Evolutionary conservation across 129 eudicot species (phyloP).

Genomic region (Tagetes patula): DNA sequence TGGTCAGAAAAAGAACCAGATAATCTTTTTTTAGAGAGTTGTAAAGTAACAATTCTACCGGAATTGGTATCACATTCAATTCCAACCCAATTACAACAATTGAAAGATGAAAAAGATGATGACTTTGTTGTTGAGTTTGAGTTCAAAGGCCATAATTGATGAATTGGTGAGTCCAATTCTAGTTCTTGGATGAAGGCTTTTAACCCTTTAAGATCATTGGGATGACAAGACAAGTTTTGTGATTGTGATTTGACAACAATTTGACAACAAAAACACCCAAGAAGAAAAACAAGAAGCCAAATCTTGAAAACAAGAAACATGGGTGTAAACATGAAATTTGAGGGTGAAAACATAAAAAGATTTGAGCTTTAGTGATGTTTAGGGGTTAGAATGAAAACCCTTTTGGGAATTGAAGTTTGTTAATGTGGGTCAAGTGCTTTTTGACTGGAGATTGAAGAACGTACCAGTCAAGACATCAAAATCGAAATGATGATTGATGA

Average conservation of each 20-base stretch:
- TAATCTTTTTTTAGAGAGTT: constrained; percentile 40
- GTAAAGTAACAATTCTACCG: constrained; percentile 46
- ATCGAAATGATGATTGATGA: constrained; percentile 24
- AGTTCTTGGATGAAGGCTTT: constrained; percentile 28
- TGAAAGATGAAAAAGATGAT: constrained; percentile 21
- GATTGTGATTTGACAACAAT: constrained; percentile 35
- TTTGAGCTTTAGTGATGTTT: background rate
- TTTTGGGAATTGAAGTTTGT: constrained; percentile 18
- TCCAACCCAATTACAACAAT: constrained; percentile 67
- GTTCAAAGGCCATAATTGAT: constrained; percentile 26
- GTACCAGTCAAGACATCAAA: constrained; percentile 19
- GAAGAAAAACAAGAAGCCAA: constrained; percentile 19
- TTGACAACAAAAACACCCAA: constrained; percentile 17
- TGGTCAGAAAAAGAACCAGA: constrained; percentile 42
- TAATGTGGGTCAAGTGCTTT: constrained; percentile 18
- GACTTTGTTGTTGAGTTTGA: too few relatives aligned
- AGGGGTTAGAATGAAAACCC: constrained; percentile 8
- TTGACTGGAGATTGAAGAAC: constrained; percentile 14
- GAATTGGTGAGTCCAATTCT: constrained; percentile 39
- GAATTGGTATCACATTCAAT: constrained; percentile 43
- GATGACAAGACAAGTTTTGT: constrained; percentile 45
- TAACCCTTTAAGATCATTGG: constrained; percentile 47
- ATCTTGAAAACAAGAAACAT: constrained; percentile 24
- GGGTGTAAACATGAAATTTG: background rate
- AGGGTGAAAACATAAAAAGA: background rate